Evolutionary conservation across 345 rosid genomes (phyloP), one percentile per base, ranked within the genome.

Genomic region (Bruguiera parviflora): DNA sequence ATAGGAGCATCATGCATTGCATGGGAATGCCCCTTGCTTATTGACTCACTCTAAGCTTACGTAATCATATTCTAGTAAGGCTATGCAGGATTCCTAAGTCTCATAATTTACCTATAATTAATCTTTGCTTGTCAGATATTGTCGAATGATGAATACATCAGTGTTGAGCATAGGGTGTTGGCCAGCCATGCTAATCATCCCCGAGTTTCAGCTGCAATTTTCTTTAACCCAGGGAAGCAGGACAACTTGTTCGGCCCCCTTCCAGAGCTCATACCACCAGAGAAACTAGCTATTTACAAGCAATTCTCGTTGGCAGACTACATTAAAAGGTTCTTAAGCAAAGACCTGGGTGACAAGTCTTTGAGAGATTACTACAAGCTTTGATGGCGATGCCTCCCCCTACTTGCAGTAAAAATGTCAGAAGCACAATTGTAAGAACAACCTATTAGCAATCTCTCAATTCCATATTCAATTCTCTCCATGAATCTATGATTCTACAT

Each of bases 61-160:
- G 16, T 2, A 39, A 39, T 39, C 47, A 39, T 39, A 2, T 43
- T 11, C 49, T 43, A 43, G 49, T 43, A 13, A 43, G 49, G 16
- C 18, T 43, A 13, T 43, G 18, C 13, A 43, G 16, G 49, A 43
- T 11, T 43, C 3, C 5, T 3, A 3, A 3, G 16, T 39, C 4
- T 39, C 11, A 39, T 11, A 39, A 39, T 39, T 39, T 39, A 11
- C 4, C 33, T 18, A 6, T 21, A 63, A 19, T n/a, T 6, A 16
- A 33, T 51, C 47, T 63, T 13, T 63, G 10, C 43, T 21, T 59
- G 47, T 35, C 73, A 86, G 86, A 86, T 86, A 1, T 4, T 86
- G 70, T 82, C 88, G 0, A 87, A 87, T 29, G 82, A 81, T 20
- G 85, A 83, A 65, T 84, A 80, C 71, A 73, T 2, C 67, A 84